Evolutionary conservation across 768 basidiomycete species (phyloP), one percentile per base, ranked within the genome.

Genomic region (Naematelia encephala): DNA sequence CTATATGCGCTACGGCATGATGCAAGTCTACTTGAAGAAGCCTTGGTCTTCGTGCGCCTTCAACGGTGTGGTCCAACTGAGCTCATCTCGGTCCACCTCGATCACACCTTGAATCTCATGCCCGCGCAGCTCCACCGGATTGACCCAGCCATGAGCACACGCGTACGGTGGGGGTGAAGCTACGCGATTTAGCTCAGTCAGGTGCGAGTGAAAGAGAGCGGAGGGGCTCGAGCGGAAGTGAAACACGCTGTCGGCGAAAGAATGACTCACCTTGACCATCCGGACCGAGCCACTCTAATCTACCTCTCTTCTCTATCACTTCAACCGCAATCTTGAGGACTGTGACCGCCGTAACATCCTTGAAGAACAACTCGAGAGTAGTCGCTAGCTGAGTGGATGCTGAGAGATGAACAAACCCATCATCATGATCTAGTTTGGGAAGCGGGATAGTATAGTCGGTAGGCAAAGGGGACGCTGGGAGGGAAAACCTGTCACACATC

Each of bases 351-450:
- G 65, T 61, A 19, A 67, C 66, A 28, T 73, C 64, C 30, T 56
- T 62, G 73, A 81, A 82, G 75, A 79, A 82, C 56, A 74, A 63
- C 8, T 76, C 61, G 22, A 80, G 72, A 13, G 81, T 82, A 19
- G 65, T 59, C 3, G 78, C 79, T 19, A 63, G 63, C 62, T 81
- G 80, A 44, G 60, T 53, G 4, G 78, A 77, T 29, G 76, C 75
- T 11, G 82, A 82, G 45, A 81, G 76, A 67, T 82, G 82, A 62
- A 82, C 77, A 73, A 82, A 82, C 16, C 81, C 80, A 51, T 80
- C 79, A 29, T 78, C 62, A 23, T 54, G 57, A 69, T 82, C 82
- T 26, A 81, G 75, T 39, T 73, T 73, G 57, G 77, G 78, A 13
- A 79, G 66, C 45, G 77, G 77, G 61, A 82, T 78, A 19, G 64